phyloP scores from a whole-genome alignment of 1,284 basidiomycete genomes.

The Leccinum fallax region DNA sequence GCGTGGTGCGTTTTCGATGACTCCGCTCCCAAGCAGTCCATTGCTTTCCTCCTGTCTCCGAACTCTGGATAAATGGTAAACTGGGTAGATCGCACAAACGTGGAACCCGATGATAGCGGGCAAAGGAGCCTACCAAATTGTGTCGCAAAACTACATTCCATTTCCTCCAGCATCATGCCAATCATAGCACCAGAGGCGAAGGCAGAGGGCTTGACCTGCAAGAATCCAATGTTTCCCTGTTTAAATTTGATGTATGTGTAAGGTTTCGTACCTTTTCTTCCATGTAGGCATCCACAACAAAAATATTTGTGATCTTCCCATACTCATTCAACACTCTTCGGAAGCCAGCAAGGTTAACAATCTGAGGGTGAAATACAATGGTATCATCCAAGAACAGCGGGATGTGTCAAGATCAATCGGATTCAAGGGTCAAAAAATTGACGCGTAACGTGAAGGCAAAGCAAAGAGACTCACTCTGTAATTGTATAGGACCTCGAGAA shows the following conservation, averaged over 20 bases:
- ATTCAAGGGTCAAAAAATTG: neutral
- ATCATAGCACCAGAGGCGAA: slow-evolving; percentile 67
- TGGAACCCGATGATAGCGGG: neutral
- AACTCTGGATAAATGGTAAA: slow-evolving; percentile 52
- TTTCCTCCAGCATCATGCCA: slow-evolving; percentile 68
- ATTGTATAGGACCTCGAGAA: slow-evolving; percentile 81
- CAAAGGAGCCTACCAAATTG: slow-evolving; percentile 63
- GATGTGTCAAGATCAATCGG: neutral
- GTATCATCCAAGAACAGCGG: neutral
- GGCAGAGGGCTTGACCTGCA: slow-evolving; percentile 62
- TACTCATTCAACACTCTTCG: slow-evolving; percentile 93
- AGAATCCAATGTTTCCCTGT: neutral
- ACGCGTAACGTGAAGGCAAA: neutral
- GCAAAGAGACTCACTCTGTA: slow-evolving; percentile 64
- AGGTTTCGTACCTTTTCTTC: slow-evolving; percentile 58
- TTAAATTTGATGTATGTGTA: neutral
- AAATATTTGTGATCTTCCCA: slow-evolving; percentile 79
- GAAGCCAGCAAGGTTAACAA: slow-evolving; percentile 89
- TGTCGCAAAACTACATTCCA: slow-evolving; percentile 72
- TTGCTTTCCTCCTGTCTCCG: slow-evolving; percentile 83
- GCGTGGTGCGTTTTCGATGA: slow-evolving; percentile 70
- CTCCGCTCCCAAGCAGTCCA: slow-evolving; percentile 64
- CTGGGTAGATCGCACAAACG: neutral
- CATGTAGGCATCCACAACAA: slow-evolving; percentile 72
- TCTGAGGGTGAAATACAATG: slow-evolving; percentile 42